Conservation (phyloP, 176 grass and related monocot genomes). For the Triticum aestivum region IWGSC_CS_RefSeq_v2.1 NC_057803.1:469289930-469290429, state of each 20-base stretch:
- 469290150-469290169: neutral
- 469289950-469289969: too few species aligned
- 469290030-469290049: too few species aligned
- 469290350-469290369: constrained; percentile 34
- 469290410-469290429: constrained; percentile 70
- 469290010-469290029: too few species aligned
- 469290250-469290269: constrained; percentile 16
- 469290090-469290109: too few species aligned
- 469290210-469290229: neutral
- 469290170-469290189: neutral
- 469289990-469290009: too few species aligned
- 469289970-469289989: too few species aligned
- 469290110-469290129: too few species aligned
- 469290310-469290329: constrained; percentile 57
- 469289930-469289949: too few species aligned
- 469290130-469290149: too few species aligned
- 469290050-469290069: too few species aligned
- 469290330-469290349: constrained; percentile 52
- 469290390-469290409: constrained; percentile 53
- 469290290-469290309: constrained; percentile 49
- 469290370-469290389: constrained; percentile 52
- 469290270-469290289: constrained; percentile 26
- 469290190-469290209: neutral
- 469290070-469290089: too few species aligned
- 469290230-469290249: constrained; percentile 15